Percentiles rank a stretch among this genome's conserved stretches.
Evolutionary conservation across 2,329 filamentous ascomycete genomes (phyloP).

Genomic region (Cephalotrichum gorgonifer): DNA sequence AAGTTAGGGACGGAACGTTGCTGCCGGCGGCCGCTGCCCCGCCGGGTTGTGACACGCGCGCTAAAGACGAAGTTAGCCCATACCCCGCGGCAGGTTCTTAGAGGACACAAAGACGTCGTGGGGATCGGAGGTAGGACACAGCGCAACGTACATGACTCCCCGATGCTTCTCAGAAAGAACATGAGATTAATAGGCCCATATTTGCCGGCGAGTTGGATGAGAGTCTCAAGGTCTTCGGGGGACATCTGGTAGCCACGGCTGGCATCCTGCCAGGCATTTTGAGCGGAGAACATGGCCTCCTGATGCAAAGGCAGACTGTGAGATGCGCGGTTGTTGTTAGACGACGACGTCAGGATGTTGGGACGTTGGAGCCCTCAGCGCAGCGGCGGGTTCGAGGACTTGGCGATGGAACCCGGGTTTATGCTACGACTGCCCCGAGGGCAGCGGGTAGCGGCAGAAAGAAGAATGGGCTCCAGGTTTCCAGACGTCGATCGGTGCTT

Average conservation of each 20-base stretch:
- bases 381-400: not conserved
- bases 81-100: not conserved
- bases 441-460: not conserved
- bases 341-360: too few species aligned
- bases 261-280: conserved; percentile 9
- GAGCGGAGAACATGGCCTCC: conserved; percentile 8
- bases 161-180: conserved; percentile 10
- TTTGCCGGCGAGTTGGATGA: conserved; percentile 7
- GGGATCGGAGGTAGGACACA: not conserved
- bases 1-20: conserved; percentile 26
- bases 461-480: not conserved
- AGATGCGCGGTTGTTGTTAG: not conserved
- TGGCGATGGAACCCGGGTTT: not conserved
- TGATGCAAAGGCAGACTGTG: not conserved
- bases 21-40: conserved; percentile 27
- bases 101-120: not conserved
- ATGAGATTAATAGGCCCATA: conserved; percentile 11
- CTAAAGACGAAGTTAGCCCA: conserved; percentile 12
- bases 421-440: not conserved
- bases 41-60: conserved; percentile 27
- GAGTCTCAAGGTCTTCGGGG: conserved; percentile 7
- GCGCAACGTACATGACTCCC: conserved; percentile 4
- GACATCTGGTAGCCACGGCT: conserved; percentile 9
- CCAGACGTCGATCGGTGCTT: not conserved
- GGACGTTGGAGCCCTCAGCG: not conserved